Evolutionary conservation across 1,284 basidiomycete genomes (phyloP), one percentile per base, ranked within the genome.

Genomic region (Leccinum pachyderme): DNA sequence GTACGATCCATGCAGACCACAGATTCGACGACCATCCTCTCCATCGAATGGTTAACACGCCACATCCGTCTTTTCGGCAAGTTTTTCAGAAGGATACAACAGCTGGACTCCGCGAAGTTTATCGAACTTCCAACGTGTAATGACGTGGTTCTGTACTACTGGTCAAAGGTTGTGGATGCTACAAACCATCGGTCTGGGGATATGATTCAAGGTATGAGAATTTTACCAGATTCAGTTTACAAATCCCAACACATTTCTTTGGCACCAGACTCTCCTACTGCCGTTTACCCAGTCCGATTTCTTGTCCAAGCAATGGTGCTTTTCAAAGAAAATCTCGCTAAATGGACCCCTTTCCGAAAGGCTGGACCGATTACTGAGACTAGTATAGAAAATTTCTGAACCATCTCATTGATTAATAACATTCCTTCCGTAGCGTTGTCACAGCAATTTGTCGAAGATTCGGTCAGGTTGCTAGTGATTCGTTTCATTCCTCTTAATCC

Each of bases 261-360:
- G 48, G n/a, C 60, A 84, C 82, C 73, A 56, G 87, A 70, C 54
- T 70, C 75, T 2, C 51, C 66, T 9, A 59, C 57, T 28, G 86
- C 83, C 1, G 71, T 85, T 1, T 91, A 83, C 65, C 90, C 91
- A 27, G 76, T 88, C n/a, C 82, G 87, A 5, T 88, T 93, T 65
- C 75, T 95, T 53, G 87, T 95, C 0, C 88, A 94, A 61, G 90
- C 89, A 1, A 87, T 96, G 83, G 84, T 91, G 2, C 73, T 96
- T 3, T 94, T 95, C 77, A 93, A 91, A 67, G 93, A 95, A 56
- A 89, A 82, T 58, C 76, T 91, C 22, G 78, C 82, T 18, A 86
- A 86, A 65, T 91, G 88, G 87, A 80, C 84, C 2, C 81, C 84
- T 4, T 71, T 75, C 24, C 78, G 81, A 52, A 83, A 82, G 62